These are phyloP conservation scores for Vicia faba DNA, from an alignment of 306 rosid genomes.

Conservation along the genomic window DNA sequence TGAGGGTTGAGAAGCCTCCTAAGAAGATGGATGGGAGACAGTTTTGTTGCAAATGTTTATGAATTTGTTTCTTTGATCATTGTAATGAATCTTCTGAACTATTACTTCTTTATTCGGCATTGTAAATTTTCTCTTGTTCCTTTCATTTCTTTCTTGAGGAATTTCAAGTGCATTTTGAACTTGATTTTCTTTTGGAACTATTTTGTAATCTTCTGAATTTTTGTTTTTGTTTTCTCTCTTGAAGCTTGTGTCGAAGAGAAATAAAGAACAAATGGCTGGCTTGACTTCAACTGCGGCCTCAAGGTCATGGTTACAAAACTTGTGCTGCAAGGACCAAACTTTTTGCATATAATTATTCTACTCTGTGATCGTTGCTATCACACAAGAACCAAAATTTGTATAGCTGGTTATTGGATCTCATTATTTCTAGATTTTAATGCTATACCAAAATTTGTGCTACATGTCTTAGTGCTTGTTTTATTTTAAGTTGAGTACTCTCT, in stretches of 20 bases:
- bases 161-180: constrained; percentile 12
- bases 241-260: constrained; percentile 49
- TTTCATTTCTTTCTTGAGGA: neutral
- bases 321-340: neutral
- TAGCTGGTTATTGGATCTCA: neutral
- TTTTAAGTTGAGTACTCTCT: neutral
- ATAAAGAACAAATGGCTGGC: constrained; percentile 31
- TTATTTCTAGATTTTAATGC: neutral
- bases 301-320: constrained; percentile 15
- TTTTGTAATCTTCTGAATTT: constrained; percentile 9
- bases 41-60: too few species aligned
- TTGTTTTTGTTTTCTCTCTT: constrained; percentile 25
- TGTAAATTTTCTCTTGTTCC: neutral
- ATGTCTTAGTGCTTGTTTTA: neutral
- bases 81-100: neutral
- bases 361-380: neutral
- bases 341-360: neutral
- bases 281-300: constrained; percentile 21
- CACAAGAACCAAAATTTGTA: neutral
- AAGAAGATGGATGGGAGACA: neutral
- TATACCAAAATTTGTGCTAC: neutral
- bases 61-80: neutral
- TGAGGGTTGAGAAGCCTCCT: neutral
- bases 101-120: neutral
- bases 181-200: neutral